Evolutionary conservation across 1,284 basidiomycete genomes (phyloP), one percentile per base, ranked within the genome.

Genomic region (Moesziomyces globuligerus): DNA sequence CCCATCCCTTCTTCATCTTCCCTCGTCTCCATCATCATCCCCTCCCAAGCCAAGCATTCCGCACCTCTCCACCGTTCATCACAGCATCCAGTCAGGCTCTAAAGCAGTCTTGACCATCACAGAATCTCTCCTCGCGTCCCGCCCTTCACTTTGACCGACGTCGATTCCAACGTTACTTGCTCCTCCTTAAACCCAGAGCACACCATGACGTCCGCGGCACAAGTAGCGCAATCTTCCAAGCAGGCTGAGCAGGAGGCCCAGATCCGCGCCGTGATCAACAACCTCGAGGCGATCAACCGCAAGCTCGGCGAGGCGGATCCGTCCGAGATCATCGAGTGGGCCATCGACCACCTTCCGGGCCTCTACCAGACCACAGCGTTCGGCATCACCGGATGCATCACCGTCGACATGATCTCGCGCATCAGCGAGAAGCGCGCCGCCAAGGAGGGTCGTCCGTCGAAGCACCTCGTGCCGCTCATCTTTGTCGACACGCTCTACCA

Each of bases 401-500:
- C 78, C 10, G 66, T 82, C 36, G 80, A 81, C 70, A 68, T 78
- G 52, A 71, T 82, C 44, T 58, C 75, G 8, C 55, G 75, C 41
- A 76, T 82, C 54, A 74, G 70, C 51, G 55, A 74, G 32, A 55
- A 72, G 44, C 67, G 78, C 20, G 74, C 78, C 4, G 49, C 59
- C 32, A 65, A 66, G 36, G 46, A 54, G 8, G 67, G 67, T 20
- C 39, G 49, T 25, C 47, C 61, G 1, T 26, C 42, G 42, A 46
- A 75, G 42, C 80, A 82, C 62, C 73, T 81, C n/a, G 77, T 82
- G 4, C 80, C 79, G 13, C 73, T 82, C 50, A 82, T 82, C 70
- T 82, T 80, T 60, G 57, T 81, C 81, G 95, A 98, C 85, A 98
- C 95, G 0, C 87, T 98, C 10, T 94, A 98, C 83, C 96, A 98